Percentiles rank a stretch among this genome's conserved stretches.
These are phyloP conservation scores for Suhomyces choctaworum DNA, from an alignment of 1,139 yeast species.

Conservation along the genomic window DNA sequence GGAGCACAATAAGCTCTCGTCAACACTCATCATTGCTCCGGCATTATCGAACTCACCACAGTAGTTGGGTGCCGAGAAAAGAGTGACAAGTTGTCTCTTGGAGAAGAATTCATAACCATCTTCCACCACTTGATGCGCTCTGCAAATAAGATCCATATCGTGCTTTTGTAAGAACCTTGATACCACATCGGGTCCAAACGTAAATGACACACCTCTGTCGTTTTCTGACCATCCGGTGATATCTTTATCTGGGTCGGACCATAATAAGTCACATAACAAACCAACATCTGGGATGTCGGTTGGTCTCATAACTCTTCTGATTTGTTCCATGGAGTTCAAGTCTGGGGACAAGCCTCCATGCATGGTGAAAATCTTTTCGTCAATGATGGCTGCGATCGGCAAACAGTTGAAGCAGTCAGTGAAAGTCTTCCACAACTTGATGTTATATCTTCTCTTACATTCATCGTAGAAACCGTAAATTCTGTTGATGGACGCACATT, in stretches of 20 bases:
- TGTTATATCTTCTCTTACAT: slow-evolving; percentile 95
- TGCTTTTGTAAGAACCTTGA: slow-evolving; percentile 91
- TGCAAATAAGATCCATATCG: slow-evolving; percentile 94
- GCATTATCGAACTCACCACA: slow-evolving; percentile 99
- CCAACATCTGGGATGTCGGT: slow-evolving; percentile 98
- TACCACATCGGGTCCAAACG: slow-evolving; percentile 97
- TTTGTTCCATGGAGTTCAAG: slow-evolving; percentile 95
- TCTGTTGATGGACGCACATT: slow-evolving; percentile 95
- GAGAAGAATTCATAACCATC: slow-evolving; percentile 98
- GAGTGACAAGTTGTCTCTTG: slow-evolving; percentile 91
- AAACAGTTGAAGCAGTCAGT: slow-evolving; percentile 97
- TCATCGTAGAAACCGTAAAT: slow-evolving; percentile 97
- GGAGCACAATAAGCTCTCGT: slow-evolving; percentile 91
- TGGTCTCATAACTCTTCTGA: slow-evolving; percentile 97
- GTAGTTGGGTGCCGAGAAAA: slow-evolving; percentile 95
- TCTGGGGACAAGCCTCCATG: slow-evolving; percentile 98
- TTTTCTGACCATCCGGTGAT: slow-evolving; percentile 98
- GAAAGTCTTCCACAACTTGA: slow-evolving; percentile 96
- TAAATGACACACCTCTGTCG: slow-evolving; percentile 96
- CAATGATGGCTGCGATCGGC: slow-evolving; percentile 97
- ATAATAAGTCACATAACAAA: slow-evolving; percentile 86
- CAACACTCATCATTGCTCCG: slow-evolving; percentile 99
- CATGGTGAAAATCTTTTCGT: slow-evolving; percentile 96
- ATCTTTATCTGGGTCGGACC: slow-evolving; percentile 99
- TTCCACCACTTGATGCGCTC: slow-evolving; percentile 98